Conservation (phyloP, 257 asterid genomes). For the Solanum etuberosum region DNA sequence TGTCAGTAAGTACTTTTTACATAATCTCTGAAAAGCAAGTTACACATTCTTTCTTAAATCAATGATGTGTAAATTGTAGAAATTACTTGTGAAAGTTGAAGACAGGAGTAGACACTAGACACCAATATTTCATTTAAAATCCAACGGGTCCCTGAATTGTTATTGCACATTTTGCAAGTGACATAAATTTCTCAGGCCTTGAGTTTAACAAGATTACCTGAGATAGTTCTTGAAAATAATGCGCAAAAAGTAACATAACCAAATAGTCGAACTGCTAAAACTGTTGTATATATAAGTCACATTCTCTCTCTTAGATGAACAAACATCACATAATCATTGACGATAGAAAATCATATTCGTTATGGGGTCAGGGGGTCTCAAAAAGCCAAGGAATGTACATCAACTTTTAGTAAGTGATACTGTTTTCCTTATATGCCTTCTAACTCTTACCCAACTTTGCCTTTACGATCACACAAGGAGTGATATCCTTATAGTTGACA, state of each 20-base stretch:
- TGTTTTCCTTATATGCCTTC: neutral
- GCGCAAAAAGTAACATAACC: neutral
- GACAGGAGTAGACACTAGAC: neutral
- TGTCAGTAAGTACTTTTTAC: neutral
- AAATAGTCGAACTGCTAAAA: neutral
- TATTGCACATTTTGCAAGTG: neutral
- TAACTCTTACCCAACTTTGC: neutral
- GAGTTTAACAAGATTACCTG: neutral
- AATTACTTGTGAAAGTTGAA: neutral
- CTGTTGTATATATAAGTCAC: neutral
- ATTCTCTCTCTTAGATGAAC: neutral
- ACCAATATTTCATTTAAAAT: neutral
- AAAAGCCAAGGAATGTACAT: neutral
- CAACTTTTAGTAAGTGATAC: neutral
- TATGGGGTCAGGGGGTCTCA: neutral
- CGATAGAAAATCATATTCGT: neutral
- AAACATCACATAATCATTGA: neutral
- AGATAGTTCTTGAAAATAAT: neutral
- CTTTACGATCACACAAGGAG: neutral
- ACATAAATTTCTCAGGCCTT: neutral
- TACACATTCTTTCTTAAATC: neutral
- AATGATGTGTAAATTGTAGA: neutral
- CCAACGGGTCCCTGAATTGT: neutral
- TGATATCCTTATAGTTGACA: neutral
- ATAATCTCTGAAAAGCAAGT: neutral